Percentiles rank a stretch among this genome's conserved stretches.
Evolutionary conservation across 2,329 filamentous ascomycete species (phyloP).

Genomic region (Thielaviopsis ethacetica): DNA sequence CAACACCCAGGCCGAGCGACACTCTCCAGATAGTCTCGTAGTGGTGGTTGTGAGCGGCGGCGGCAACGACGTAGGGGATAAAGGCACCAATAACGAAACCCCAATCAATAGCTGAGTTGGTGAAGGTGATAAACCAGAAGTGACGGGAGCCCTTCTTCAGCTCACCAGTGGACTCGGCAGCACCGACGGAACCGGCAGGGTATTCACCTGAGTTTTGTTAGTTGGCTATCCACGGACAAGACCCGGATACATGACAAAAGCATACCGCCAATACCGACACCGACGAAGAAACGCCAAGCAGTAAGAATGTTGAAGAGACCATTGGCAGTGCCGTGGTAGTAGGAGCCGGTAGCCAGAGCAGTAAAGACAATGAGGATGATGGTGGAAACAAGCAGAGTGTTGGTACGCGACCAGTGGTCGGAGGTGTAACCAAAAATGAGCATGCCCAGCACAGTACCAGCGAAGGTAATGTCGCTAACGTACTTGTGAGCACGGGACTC

Average conservation of each 20-base stretch:
- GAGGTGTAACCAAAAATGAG: conserved; percentile 65
- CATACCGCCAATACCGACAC: conserved; percentile 59
- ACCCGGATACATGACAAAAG: conserved; percentile 12
- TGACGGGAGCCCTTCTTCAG: conserved; percentile 69
- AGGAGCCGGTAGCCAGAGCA: conserved; percentile 59
- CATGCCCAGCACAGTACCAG: conserved; percentile 70
- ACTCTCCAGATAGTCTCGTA: conserved; percentile 67
- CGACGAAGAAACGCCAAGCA: conserved; percentile 70
- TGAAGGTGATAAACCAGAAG: conserved; percentile 81
- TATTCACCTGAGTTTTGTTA: conserved; percentile 40
- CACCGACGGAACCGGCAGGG: conserved; percentile 68
- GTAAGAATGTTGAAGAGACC: conserved; percentile 64
- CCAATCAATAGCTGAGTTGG: conserved; percentile 57
- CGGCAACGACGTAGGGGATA: conserved; percentile 47
- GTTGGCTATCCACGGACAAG: background rate
- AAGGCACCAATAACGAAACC: conserved; percentile 72
- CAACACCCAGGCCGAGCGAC: conserved; percentile 58
- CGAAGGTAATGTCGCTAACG: conserved; percentile 70
- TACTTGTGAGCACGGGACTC: conserved; percentile 54
- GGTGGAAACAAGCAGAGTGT: conserved; percentile 66
- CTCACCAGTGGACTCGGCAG: conserved; percentile 70
- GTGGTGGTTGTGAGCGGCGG: conserved; percentile 42
- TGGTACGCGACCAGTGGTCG: conserved; percentile 73
- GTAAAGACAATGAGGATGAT: conserved; percentile 75
- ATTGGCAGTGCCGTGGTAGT: conserved; percentile 48